Conservation (phyloP, 441 rosid genomes). For the Corymbia calophylla region DNA sequence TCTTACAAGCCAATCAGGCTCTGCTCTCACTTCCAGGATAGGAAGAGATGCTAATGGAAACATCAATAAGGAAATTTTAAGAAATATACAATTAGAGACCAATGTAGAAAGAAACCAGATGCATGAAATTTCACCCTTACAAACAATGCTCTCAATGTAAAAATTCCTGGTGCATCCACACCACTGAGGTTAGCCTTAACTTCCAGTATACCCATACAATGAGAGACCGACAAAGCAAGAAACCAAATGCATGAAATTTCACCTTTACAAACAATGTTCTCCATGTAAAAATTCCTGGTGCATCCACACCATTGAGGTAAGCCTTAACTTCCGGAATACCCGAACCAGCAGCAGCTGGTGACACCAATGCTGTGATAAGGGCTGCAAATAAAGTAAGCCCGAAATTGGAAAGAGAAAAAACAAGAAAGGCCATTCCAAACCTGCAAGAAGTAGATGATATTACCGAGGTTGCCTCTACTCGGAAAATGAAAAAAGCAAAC, state of each 20-base stretch:
- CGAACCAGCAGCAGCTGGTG: constrained; percentile 87
- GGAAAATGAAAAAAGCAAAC: neutral
- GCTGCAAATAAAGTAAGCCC: constrained; percentile 62
- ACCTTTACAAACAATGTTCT: constrained; percentile 71
- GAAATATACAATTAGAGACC: neutral
- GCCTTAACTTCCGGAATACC: constrained; percentile 96
- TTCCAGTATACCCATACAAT: constrained; percentile 55
- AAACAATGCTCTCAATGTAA: constrained; percentile 49
- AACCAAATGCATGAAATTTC: neutral
- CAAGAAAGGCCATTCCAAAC: constrained; percentile 53
- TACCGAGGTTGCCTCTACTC: neutral
- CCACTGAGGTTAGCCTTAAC: constrained; percentile 82
- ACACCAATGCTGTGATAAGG: constrained; percentile 46
- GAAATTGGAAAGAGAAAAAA: constrained; percentile 55
- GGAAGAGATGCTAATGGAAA: neutral
- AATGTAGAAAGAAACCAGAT: neutral
- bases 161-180: constrained; percentile 77
- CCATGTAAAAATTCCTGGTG: constrained; percentile 60
- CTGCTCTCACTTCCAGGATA: neutral
- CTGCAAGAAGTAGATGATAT: constrained; percentile 20
- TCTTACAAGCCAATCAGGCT: neutral
- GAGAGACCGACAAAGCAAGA: neutral
- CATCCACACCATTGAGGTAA: constrained; percentile 88
- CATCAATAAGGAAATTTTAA: neutral
- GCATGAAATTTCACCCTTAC: constrained; percentile 40